Percentiles rank a stretch among this genome's conserved stretches.
phyloP scores from a whole-genome alignment of 495 filamentous ascomycete genomes.

The Neurospora tetrasperma region DNA sequence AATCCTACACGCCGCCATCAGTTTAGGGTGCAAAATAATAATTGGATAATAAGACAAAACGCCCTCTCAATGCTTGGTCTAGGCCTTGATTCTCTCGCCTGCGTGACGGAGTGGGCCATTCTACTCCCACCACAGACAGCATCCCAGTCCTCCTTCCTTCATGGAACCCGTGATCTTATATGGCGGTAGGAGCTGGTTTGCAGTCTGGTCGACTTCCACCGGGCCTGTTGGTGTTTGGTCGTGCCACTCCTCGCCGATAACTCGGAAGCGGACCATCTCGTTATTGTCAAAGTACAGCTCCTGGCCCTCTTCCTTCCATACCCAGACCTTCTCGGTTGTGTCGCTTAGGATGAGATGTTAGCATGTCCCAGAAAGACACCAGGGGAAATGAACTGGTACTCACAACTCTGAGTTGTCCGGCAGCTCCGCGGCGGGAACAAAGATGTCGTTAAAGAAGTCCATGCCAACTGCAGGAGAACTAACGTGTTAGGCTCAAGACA shows the following conservation, averaged over 20 bases:
- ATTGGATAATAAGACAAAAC: background rate
- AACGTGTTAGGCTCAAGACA: background rate
- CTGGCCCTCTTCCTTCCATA: slow-evolving; percentile 64
- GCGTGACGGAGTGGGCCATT: background rate
- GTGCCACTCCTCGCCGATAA: slow-evolving; percentile 77
- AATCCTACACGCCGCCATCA: background rate
- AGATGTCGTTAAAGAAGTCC: slow-evolving; percentile 87
- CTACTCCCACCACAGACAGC: slow-evolving; percentile 45
- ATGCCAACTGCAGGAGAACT: slow-evolving; percentile 48
- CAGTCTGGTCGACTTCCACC: slow-evolving; percentile 34
- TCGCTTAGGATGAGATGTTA: slow-evolving; percentile 36
- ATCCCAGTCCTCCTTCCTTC: slow-evolving; percentile 40
- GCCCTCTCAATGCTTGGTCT: background rate
- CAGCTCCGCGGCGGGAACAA: slow-evolving; percentile 60
- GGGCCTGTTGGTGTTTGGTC: slow-evolving; percentile 71
- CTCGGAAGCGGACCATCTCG: slow-evolving; percentile 75
- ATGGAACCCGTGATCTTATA: slow-evolving; percentile 59
- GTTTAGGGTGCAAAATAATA: background rate
- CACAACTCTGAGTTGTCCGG: slow-evolving; percentile 67
- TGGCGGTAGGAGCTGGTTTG: slow-evolving; percentile 33
- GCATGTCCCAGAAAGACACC: background rate
- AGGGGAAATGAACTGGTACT: slow-evolving; percentile 18
- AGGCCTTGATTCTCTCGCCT: background rate
- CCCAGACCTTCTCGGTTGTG: slow-evolving; percentile 62
- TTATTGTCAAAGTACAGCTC: slow-evolving; percentile 77